Conservation (phyloP, 495 filamentous ascomycete species). For the Hyphodiscus hymeniophilus region DNA sequence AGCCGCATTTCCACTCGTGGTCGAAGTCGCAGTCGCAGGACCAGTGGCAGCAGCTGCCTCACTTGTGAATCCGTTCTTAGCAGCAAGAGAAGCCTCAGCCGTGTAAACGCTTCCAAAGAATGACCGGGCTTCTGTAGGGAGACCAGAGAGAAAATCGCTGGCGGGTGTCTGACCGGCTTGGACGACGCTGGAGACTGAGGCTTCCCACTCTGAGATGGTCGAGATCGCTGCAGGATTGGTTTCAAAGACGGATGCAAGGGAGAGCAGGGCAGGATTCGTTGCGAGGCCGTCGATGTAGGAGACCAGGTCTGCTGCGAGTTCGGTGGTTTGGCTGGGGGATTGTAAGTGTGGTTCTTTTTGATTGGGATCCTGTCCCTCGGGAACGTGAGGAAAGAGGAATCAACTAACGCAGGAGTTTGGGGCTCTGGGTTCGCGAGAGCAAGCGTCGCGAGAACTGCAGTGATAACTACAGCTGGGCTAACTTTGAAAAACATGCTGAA, state of each 20-base stretch:
- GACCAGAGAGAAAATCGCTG: neutral
- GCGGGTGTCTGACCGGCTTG: neutral
- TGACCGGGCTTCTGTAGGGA: neutral
- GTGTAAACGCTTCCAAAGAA: neutral
- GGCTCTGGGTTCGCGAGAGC: neutral
- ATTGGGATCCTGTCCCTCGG: neutral
- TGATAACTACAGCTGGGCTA: neutral
- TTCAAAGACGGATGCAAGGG: neutral
- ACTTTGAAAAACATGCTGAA: conserved; percentile 2
- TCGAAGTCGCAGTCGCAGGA: neutral
- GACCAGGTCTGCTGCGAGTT: neutral
- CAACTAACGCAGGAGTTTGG: conserved; percentile 4
- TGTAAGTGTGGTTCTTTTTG: neutral
- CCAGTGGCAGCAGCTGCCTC: neutral
- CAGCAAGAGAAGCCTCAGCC: neutral
- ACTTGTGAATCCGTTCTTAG: neutral
- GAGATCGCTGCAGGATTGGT: neutral
- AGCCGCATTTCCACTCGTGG: neutral
- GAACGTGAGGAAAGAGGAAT: neutral
- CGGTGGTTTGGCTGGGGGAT: neutral
- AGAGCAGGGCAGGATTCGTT: neutral
- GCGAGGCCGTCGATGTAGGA: neutral
- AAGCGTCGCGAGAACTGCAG: neutral
- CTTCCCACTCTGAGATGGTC: neutral
- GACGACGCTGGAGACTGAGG: neutral